Percentiles rank a stretch among this genome's conserved stretches.
Conservation (phyloP, 495 filamentous ascomycete species). For the Margaritispora aquatica region DNA sequence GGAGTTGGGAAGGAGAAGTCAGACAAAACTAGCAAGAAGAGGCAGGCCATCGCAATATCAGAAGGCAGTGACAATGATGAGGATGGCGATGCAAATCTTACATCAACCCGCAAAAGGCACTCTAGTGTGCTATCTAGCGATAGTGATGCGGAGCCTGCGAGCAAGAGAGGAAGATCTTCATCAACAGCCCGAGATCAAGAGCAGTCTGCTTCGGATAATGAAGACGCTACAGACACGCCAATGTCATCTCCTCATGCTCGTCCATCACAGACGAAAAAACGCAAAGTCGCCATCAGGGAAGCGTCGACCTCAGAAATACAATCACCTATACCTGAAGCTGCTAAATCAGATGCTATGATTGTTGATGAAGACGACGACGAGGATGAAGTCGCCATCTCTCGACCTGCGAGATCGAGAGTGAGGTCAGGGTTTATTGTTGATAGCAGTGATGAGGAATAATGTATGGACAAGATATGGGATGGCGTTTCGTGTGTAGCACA, state of each 20-base stretch:
- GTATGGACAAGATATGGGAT: background rate
- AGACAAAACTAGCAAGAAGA: slow-evolving; percentile 12
- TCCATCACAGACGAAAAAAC: slow-evolving; percentile 23
- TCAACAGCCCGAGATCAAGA: slow-evolving; percentile 8
- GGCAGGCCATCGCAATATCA: slow-evolving; percentile 10
- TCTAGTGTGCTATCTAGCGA: slow-evolving; percentile 8
- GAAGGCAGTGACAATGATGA: slow-evolving; percentile 13
- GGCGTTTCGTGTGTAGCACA: background rate
- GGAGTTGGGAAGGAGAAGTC: slow-evolving; percentile 11
- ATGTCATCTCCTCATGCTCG: slow-evolving; percentile 19
- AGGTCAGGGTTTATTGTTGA: slow-evolving; percentile 49
- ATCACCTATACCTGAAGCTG: background rate
- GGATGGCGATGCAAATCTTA: slow-evolving; percentile 11
- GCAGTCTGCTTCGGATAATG: slow-evolving; percentile 18
- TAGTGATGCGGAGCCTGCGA: slow-evolving; percentile 14
- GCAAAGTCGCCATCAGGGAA: slow-evolving; percentile 23
- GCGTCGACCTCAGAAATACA: slow-evolving; percentile 14
- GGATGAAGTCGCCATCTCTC: slow-evolving; percentile 30
- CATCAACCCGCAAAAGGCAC: slow-evolving; percentile 12
- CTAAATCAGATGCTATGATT: background rate
- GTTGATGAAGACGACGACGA: slow-evolving; percentile 16
- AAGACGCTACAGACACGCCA: slow-evolving; percentile 25
- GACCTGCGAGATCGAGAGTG: slow-evolving; percentile 31
- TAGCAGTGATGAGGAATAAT: slow-evolving; percentile 47
- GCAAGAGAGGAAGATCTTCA: slow-evolving; percentile 12